Evolutionary conservation across 495 filamentous ascomycete genomes (phyloP).

Genomic region (Tuber microsphaerosporum): DNA sequence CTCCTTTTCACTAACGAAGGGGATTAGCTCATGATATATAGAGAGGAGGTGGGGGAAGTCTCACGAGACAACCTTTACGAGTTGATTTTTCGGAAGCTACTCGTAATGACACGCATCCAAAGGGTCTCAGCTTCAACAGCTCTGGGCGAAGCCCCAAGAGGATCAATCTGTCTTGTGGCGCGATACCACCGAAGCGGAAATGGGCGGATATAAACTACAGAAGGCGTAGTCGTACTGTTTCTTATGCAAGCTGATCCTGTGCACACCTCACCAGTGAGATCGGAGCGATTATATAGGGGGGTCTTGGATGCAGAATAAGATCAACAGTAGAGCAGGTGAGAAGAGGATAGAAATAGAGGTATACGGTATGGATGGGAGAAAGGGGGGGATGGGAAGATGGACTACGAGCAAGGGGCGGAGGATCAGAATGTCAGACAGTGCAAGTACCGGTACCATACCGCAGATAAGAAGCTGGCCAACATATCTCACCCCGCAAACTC

Average conservation of each 20-base stretch:
- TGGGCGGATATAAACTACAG: background rate
- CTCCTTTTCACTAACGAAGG: background rate
- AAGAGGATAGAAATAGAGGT: background rate
- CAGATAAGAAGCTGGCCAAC: background rate
- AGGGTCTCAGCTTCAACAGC: background rate
- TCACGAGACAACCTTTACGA: background rate
- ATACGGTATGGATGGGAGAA: background rate
- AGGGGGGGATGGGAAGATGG: background rate
- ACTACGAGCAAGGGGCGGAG: background rate
- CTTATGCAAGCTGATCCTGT: background rate
- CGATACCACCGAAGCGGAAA: background rate
- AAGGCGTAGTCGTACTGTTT: background rate
- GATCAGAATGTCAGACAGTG: background rate
- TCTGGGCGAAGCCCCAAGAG: background rate
- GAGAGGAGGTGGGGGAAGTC: background rate
- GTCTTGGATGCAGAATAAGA: background rate
- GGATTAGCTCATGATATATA: slow-evolving; percentile 2
- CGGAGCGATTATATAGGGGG: background rate
- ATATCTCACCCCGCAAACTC: background rate
- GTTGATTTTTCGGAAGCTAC: background rate
- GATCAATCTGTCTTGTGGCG: background rate
- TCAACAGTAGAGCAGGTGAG: background rate
- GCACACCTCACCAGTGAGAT: background rate
- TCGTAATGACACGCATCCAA: background rate
- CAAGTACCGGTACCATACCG: background rate